Evolutionary conservation across 148 eudicot genomes (phyloP).

Genomic region (Vaccinium corymbosum): DNA sequence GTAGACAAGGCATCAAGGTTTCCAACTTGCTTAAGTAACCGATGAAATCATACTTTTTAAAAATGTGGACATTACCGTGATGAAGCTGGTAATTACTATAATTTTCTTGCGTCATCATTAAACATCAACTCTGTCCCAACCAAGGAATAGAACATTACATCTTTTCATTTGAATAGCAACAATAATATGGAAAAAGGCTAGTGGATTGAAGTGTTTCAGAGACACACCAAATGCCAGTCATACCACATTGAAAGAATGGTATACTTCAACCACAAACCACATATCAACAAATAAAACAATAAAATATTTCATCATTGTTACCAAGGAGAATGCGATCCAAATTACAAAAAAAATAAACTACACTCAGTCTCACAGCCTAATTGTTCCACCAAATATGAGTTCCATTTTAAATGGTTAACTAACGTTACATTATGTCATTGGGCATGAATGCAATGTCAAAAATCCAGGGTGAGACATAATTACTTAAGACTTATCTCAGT

Average conservation of each 20-base stretch:
- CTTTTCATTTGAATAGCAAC: background rate
- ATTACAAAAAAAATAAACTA: background rate
- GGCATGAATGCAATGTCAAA: background rate
- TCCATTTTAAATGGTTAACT: background rate
- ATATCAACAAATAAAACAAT: background rate
- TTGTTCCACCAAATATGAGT: background rate
- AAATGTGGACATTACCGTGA: background rate
- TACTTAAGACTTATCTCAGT: background rate
- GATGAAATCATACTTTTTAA: background rate
- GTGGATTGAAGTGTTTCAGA: background rate
- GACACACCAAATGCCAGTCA: background rate
- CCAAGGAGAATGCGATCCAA: background rate
- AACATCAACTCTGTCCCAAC: background rate
- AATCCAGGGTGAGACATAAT: background rate
- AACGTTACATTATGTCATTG: background rate
- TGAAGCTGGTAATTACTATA: background rate
- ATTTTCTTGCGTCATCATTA: background rate
- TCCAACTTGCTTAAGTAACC: background rate
- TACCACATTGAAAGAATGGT: background rate
- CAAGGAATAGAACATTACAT: background rate
- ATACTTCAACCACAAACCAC: background rate
- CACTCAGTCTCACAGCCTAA: background rate
- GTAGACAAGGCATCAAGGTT: background rate
- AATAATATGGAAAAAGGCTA: background rate
- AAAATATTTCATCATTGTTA: conserved; percentile 4